phyloP scores from a whole-genome alignment of 768 basidiomycete species.

The Tricholoma saponaceum region DNA sequence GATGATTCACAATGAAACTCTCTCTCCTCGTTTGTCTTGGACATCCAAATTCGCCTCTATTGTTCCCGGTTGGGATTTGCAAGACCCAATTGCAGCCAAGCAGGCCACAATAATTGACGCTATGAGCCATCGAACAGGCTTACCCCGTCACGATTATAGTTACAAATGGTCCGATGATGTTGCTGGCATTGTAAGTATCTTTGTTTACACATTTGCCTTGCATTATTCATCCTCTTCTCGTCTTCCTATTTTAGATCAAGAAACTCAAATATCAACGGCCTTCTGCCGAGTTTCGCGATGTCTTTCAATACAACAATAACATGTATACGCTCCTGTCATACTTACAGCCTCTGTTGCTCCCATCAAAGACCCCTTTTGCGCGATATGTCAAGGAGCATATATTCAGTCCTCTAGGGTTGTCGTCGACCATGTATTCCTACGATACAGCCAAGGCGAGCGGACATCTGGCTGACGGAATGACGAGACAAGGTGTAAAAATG shows the following conservation, averaged over 20 bases:
- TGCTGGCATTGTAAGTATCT: slow-evolving; percentile 5
- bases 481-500: slow-evolving; percentile 11
- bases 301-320: slow-evolving; percentile 26
- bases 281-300: slow-evolving; percentile 25
- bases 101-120: slow-evolving; percentile 18
- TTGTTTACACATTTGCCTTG: background rate
- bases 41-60: slow-evolving; percentile 19
- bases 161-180: slow-evolving; percentile 9
- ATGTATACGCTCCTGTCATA: slow-evolving; percentile 26
- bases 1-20: slow-evolving; percentile 22
- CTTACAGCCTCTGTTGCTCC: slow-evolving; percentile 22
- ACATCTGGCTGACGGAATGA: slow-evolving; percentile 24
- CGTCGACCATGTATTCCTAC: slow-evolving; percentile 26
- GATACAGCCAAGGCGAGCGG: slow-evolving; percentile 20
- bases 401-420: slow-evolving; percentile 24
- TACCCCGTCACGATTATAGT: slow-evolving; percentile 14
- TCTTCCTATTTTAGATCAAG: slow-evolving; percentile 7
- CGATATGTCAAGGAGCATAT: slow-evolving; percentile 29
- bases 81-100: slow-evolving; percentile 17
- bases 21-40: slow-evolving; percentile 23
- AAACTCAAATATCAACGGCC: slow-evolving; percentile 24
- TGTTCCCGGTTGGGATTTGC: slow-evolving; percentile 21
- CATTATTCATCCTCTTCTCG: background rate
- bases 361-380: slow-evolving; percentile 18
- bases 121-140: slow-evolving; percentile 18